Base-by-base conservation (phyloP, 805 yeast genomes). In the Cyberlindnera saturnus region DNA sequence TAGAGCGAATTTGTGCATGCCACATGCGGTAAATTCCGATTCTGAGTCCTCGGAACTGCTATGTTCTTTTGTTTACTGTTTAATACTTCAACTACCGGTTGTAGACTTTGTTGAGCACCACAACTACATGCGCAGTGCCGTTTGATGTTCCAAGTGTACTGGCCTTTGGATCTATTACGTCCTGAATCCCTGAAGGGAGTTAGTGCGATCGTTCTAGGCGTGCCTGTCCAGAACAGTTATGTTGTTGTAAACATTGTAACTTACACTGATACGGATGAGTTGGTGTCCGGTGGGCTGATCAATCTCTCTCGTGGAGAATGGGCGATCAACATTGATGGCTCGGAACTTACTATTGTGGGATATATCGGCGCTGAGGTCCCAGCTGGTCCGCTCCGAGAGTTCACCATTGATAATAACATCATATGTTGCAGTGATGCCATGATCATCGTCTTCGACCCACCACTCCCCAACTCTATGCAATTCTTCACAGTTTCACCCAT, bases 401-500 rank as follows among this genome's bases (percentile, higher is more conserved):
- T 47, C 42, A 14, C 28, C 13, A 4, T 38, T 26, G 19, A 32
- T 10, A 29, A 42, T 29, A 38, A 28, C 6, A 37, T 28, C 13
- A 32, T 41, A 5, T 19, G 26, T 6, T 31, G 43, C 5, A 39
- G 45, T 3, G 40, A 51, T 10, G 52, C 57, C n/a, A 54, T 39
- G n/a, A 46, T 79, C 3, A 62, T 83, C 4, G 52, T 73, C n/a
- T 89, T 78, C 57, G 74, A 75, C 20, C 83, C 93, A 1, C 97
- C 97, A 0, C 73, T 75, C 36, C 77, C 83, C 16, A 70, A 70
- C 26, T 73, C 76, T 45, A 71, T 90, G 70, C 96, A 89, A 51
- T 87, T 85, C 59, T 83, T 78, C 50, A 81, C 96, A 0, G 59
- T 81, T 4, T 66, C 71, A n/a, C 95, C 96, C 0, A 84, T 88